Evolutionary conservation across 2,329 filamentous ascomycete genomes (phyloP), one percentile per base, ranked within the genome.

Genomic region (Aspergillaceae sp.): DNA sequence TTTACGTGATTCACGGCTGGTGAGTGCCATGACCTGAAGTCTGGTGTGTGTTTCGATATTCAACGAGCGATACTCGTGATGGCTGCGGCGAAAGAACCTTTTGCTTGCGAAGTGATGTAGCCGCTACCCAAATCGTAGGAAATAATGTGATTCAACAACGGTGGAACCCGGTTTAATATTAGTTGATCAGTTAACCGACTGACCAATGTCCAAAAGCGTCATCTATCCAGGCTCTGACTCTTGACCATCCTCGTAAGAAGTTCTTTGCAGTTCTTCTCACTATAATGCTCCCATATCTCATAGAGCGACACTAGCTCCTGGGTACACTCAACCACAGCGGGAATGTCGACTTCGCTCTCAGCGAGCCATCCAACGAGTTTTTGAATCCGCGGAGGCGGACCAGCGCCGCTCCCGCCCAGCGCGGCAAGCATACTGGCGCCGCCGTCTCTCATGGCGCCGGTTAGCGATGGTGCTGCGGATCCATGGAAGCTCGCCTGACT

Each of bases 291-390:
- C 80, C 81, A 84, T 1, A 80, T 68, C 60, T 94, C 87, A 62
- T 95, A 95, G 52, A 95, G 79, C 3, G 87, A 90, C 44, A 96
- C 87, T 51, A 95, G 78, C 69, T 95, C 90, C 67, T 96, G 90
- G 0, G 87, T 91, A 59, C 86, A 88, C 66, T 95, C 87, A 43
- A 94, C 84, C 65, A 94, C 83, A 30, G 82, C 84, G 53, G 87
- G 81, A 58, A 95, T 85, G 57, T 94, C 87, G 38, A 95, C 80
- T 47, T 81, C 84, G 58, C 87, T 92, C 61, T 94, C 88, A 1
- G 89, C 86, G 47, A 95, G 74, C 84, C 89, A 96, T 36, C 80
- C 78, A 7, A 87, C 78, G 36, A 94, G 75, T 54, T 84, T 83
- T 43, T 79, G 76, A 41, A 86, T 74, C 44, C 60, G 54, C 7